These are phyloP conservation scores for Penicillium griseofulvum DNA, from an alignment of 2,329 filamentous ascomycete species.

Conservation along the genomic window DNA sequence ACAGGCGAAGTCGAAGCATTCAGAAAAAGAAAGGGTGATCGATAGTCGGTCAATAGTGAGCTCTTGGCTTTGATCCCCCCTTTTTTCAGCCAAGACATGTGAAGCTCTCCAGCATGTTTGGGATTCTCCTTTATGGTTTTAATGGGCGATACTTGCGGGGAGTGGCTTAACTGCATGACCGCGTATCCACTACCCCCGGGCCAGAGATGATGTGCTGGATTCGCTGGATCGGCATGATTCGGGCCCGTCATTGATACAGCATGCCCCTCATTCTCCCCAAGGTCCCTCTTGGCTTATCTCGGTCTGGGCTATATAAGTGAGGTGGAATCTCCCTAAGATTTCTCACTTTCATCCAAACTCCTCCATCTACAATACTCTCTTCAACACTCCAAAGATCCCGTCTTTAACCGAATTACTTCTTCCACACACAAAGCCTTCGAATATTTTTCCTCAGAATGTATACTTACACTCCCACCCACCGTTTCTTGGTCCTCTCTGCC, in stretches of 20 bases:
- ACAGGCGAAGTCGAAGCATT: constrained; percentile 25
- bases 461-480: constrained; percentile 28
- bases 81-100: constrained; percentile 31
- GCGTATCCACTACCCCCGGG: constrained; percentile 21
- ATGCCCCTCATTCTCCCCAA: constrained; percentile 26
- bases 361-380: not conserved
- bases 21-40: constrained; percentile 14
- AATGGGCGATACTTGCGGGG: constrained; percentile 23
- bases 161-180: constrained; percentile 18
- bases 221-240: constrained; percentile 27
- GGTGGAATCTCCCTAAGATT: constrained; percentile 16
- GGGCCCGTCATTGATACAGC: constrained; percentile 21
- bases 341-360: not conserved
- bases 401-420: constrained; percentile 4
- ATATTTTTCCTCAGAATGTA: constrained; percentile 26
- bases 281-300: constrained; percentile 19
- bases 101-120: constrained; percentile 21
- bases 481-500: constrained; percentile 33
- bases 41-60: constrained; percentile 28
- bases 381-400: not conserved
- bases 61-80: constrained; percentile 23
- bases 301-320: constrained; percentile 30
- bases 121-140: constrained; percentile 12
- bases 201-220: constrained; percentile 18
- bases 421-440: not conserved